Evolutionary conservation across 306 rosid genomes (phyloP).

Genomic region (Ormosia semicastrata): DNA sequence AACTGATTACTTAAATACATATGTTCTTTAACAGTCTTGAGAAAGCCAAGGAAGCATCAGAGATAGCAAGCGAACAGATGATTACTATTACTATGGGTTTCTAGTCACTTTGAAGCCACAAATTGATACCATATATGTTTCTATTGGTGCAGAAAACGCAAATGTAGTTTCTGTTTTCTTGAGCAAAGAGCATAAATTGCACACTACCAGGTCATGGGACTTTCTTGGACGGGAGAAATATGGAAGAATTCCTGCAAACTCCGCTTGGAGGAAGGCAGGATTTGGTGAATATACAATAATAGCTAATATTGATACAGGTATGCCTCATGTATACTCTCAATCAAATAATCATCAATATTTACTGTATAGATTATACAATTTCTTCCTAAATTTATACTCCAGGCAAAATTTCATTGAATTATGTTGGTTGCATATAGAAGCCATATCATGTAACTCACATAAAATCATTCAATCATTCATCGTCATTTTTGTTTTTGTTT

Average conservation of each 20-base stretch:
- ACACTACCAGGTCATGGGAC: constrained; percentile 79
- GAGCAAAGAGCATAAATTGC: constrained; percentile 51
- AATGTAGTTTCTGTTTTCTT: constrained; percentile 64
- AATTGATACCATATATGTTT: not conserved
- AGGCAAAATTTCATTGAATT: too few relatives aligned
- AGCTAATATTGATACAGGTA: constrained; percentile 41
- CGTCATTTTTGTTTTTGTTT: too few relatives aligned
- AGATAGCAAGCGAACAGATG: constrained; percentile 48
- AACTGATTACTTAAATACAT: not conserved
- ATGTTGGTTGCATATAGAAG: too few relatives aligned
- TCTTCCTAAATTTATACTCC: too few relatives aligned
- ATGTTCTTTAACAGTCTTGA: constrained; percentile 15
- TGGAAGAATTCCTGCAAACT: constrained; percentile 11
- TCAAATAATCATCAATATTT: not conserved
- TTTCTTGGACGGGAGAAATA: constrained; percentile 47
- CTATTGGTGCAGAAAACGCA: constrained; percentile 22
- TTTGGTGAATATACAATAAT: constrained; percentile 39
- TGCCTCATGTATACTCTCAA: not conserved
- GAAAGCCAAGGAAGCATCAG: constrained; percentile 40
- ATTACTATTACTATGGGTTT: not conserved
- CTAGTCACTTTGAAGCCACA: not conserved
- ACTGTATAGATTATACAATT: too few relatives aligned
- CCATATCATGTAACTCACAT: too few relatives aligned
- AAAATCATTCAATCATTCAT: too few relatives aligned
- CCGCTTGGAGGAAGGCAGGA: constrained; percentile 32